Evolutionary conservation across 2,329 filamentous ascomycete species (phyloP).

Genomic region (Tolypocladium ophioglossoides): DNA sequence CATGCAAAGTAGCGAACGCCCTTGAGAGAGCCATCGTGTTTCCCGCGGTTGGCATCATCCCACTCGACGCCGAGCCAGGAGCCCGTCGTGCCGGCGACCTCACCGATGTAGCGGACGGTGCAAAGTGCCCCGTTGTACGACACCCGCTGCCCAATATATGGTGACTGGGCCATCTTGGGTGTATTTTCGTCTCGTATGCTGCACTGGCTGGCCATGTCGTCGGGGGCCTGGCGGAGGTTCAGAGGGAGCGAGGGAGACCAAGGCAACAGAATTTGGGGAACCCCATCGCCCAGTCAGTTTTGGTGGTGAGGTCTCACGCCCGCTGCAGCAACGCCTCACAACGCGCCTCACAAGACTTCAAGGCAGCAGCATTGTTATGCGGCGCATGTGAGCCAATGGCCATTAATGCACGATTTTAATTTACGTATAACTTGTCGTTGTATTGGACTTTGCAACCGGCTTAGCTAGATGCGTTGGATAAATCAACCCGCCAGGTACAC

Average conservation of each 20-base stretch:
- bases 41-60: slow-evolving; percentile 79
- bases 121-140: slow-evolving; percentile 70
- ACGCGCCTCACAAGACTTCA: neutral
- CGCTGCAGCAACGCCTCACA: neutral
- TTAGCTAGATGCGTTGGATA: neutral
- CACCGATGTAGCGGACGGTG: slow-evolving; percentile 75
- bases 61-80: slow-evolving; percentile 93
- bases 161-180: slow-evolving; percentile 24
- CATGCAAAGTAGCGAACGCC: slow-evolving; percentile 75
- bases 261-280: slow-evolving; percentile 11
- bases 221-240: too few relatives aligned
- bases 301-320: neutral
- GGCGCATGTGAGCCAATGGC: neutral
- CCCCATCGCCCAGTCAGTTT: neutral
- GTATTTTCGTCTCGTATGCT: neutral
- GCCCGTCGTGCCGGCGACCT: slow-evolving; percentile 64
- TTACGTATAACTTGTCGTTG: neutral
- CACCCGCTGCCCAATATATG: slow-evolving; percentile 59
- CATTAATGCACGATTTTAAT: neutral
- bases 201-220: neutral
- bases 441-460: neutral
- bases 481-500: too few relatives aligned
- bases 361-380: neutral
- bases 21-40: slow-evolving; percentile 79
- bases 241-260: too few relatives aligned